phyloP scores from a whole-genome alignment of 2,329 filamentous ascomycete species.

The Alternaria triticina region DNA sequence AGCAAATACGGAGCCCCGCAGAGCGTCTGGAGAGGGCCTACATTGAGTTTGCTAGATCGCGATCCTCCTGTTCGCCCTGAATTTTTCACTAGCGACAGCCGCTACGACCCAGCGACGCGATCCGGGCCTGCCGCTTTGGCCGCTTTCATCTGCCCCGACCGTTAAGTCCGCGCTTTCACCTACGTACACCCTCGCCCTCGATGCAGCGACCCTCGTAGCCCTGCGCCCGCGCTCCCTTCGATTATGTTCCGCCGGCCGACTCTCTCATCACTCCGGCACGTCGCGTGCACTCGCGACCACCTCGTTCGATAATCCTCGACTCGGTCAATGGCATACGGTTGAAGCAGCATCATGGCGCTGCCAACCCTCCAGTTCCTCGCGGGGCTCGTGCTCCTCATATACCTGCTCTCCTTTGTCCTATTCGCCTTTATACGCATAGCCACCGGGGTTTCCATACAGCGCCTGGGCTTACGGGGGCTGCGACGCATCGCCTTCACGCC shows the following conservation, averaged over 20 bases:
- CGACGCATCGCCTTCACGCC: constrained; percentile 89
- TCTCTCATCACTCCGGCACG: constrained; percentile 28
- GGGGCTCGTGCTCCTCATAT: constrained; percentile 82
- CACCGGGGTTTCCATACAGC: constrained; percentile 94
- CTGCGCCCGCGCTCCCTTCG: constrained; percentile 22
- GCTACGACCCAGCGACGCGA: constrained; percentile 6
- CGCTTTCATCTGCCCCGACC: constrained; percentile 18
- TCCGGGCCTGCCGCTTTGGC: constrained; percentile 20
- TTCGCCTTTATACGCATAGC: constrained; percentile 92
- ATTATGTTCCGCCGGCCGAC: constrained; percentile 39
- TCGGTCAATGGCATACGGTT: constrained; percentile 32
- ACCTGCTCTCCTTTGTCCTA: constrained; percentile 89
- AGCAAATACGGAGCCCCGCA: constrained; percentile 9
- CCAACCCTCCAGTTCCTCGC: constrained; percentile 73
- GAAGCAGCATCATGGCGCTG: constrained; percentile 51
- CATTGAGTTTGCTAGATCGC: background rate
- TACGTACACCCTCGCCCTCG: constrained; percentile 15
- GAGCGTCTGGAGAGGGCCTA: background rate
- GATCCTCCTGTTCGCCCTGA: background rate
- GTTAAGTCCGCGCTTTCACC: constrained; percentile 12
- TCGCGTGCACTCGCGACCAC: constrained; percentile 35
- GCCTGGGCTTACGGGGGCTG: constrained; percentile 90
- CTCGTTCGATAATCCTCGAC: constrained; percentile 19
- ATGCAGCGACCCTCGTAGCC: constrained; percentile 25
- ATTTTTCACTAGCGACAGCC: background rate